These are phyloP conservation scores for Orbilia javanica DNA, from an alignment of 2,329 filamentous ascomycete genomes.

Conservation along the genomic window DNA sequence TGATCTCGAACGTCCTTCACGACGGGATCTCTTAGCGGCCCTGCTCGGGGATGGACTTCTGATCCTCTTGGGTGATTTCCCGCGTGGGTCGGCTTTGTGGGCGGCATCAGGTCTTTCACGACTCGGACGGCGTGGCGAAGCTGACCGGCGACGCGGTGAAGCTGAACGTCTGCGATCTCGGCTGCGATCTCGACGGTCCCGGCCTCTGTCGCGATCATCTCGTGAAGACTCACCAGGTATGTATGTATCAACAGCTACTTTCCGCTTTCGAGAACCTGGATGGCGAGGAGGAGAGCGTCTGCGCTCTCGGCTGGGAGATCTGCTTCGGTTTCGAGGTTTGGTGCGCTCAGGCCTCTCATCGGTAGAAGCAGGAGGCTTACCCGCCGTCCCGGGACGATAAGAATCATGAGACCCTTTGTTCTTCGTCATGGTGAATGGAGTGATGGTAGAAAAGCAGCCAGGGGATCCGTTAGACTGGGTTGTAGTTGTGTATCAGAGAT, in stretches of 20 bases:
- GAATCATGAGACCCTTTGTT: slow-evolving; percentile 47
- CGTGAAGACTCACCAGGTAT: slow-evolving; percentile 45
- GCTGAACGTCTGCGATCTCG: slow-evolving; percentile 41
- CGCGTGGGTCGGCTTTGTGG: slow-evolving; percentile 32
- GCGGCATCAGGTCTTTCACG: slow-evolving; percentile 25
- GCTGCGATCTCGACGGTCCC: slow-evolving; percentile 40
- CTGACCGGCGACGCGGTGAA: slow-evolving; percentile 34
- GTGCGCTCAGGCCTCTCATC: slow-evolving; percentile 44
- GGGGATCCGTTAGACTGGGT: not conserved
- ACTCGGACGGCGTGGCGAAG: slow-evolving; percentile 40
- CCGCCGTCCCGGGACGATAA: slow-evolving; percentile 33
- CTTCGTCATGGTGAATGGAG: slow-evolving; percentile 36
- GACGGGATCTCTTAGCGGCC: slow-evolving; percentile 42
- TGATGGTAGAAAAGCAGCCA: not conserved
- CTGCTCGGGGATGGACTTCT: slow-evolving; percentile 40
- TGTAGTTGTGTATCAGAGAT: not conserved
- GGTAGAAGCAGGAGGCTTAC: slow-evolving; percentile 29
- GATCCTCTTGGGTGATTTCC: slow-evolving; percentile 50
- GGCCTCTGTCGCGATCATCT: slow-evolving; percentile 39
- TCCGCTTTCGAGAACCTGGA: slow-evolving; percentile 39
- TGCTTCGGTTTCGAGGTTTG: slow-evolving; percentile 37
- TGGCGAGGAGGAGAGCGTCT: slow-evolving; percentile 47
- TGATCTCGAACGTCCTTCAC: slow-evolving; percentile 42
- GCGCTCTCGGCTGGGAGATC: slow-evolving; percentile 46
- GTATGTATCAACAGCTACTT: slow-evolving; percentile 47